phyloP scores from a whole-genome alignment of 139 green algal genomes.

The Gonium pectorale region DNA sequence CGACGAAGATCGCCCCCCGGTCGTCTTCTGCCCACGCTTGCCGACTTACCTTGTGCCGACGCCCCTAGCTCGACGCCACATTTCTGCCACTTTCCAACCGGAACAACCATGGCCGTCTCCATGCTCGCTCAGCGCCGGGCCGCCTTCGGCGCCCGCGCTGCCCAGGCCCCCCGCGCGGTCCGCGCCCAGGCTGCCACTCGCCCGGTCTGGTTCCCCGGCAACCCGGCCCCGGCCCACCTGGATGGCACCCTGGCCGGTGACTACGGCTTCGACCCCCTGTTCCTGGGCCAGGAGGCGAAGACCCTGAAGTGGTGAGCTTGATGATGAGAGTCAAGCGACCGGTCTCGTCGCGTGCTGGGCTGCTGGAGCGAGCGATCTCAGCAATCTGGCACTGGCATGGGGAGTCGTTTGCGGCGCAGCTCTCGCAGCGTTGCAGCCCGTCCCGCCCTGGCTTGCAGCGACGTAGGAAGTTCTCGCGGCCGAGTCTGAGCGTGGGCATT shows the following conservation, averaged over 20 bases:
- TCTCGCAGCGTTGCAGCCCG: not conserved
- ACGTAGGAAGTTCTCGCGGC: slow-evolving; percentile 65
- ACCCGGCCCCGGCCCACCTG: slow-evolving; percentile 60
- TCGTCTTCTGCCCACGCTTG: too few relatives aligned
- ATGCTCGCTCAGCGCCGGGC: slow-evolving; percentile 21
- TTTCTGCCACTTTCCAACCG: too few relatives aligned
- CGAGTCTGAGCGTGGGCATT: too few relatives aligned
- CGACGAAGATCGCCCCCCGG: too few relatives aligned
- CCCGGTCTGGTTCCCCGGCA: slow-evolving; percentile 68
- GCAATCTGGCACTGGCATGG: not conserved
- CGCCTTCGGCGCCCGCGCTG: slow-evolving; percentile 6
- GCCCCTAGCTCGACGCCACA: too few relatives aligned
- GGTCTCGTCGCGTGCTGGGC: not conserved
- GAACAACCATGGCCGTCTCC: slow-evolving; percentile 24
- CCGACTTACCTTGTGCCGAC: too few relatives aligned
- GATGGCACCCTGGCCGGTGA: slow-evolving; percentile 70
- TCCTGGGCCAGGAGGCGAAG: slow-evolving; percentile 74
- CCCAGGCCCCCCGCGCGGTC: slow-evolving; percentile 17
- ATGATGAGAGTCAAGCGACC: not conserved
- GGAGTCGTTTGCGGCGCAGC: not conserved
- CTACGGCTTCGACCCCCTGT: slow-evolving; percentile 88
- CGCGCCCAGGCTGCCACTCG: slow-evolving; percentile 43
- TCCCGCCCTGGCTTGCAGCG: too few relatives aligned
- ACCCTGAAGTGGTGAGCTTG: slow-evolving; percentile 48
- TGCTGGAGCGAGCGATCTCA: not conserved